Evolutionary conservation across 192 early-diverging fungal genomes (phyloP), one percentile per base, ranked within the genome.

Genomic region (Gryganskiella cystojenkinii): DNA sequence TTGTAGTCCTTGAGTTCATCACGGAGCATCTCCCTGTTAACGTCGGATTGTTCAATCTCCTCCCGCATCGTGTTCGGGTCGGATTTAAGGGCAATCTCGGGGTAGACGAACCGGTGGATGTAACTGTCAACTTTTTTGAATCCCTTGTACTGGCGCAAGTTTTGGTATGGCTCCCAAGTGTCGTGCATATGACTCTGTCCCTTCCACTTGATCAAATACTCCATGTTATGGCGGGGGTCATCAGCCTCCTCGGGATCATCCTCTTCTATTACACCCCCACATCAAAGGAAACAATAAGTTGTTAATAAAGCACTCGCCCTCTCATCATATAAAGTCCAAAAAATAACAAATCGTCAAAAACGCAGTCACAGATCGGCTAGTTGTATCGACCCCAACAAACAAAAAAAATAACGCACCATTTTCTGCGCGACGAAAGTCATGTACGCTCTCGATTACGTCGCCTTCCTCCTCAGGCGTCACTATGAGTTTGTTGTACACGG

Each of bases 141-240:
- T 0, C 97, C 97, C 80, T 95, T 96, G 67, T 88, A 89, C 4
- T 85, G 80, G 17, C 80, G 71, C 31, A 99, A 86, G 31, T 88
- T 80, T 13, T 84, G 85, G 10, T 87, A 86, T 0, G 84, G 84
- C 58, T 96, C 90, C 97, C 97, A 99, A 0, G 96, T 95, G 45
- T 97, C 91, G 64, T 95, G 92, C 49, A 95, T 81, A 82, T 97
- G 94, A 25, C 95, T 93, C 82, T 87, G 90, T 8, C 92, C 90
- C 81, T 92, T 92, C 97, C 97, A 99, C 71, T 99, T 98, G 67
- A 99, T 90, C n/a, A 89, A 81, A 61, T 91, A 98, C 83, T 95
- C 92, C 61, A 90, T 81, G 57, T 91, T 91, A 25, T 54, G 78
- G 51, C 84, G 81, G 2, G 83, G 85, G 31, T 75, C 73, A 19